A percentile compares a stretch with the other conserved stretches of the same genome.
These are phyloP conservation scores for Datura wrightii DNA, from an alignment of 257 asterid species.

Conservation along the genomic window DNA sequence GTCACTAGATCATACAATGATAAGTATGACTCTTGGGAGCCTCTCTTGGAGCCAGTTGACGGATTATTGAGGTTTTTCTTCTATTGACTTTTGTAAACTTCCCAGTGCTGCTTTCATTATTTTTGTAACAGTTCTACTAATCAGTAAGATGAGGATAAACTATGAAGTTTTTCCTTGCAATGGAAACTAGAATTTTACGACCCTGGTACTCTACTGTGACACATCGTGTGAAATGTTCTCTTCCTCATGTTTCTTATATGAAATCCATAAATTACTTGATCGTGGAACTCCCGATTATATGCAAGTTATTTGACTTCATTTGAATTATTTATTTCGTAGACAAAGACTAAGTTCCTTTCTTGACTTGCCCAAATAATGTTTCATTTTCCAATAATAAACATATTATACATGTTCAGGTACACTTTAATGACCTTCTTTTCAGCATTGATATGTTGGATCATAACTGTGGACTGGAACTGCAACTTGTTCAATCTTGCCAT, in stretches of 20 bases:
- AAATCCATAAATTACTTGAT: background rate
- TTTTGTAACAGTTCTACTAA: background rate
- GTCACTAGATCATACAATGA: conserved; percentile 89
- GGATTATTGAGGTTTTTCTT: conserved; percentile 75
- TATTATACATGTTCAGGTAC: conserved; percentile 11
- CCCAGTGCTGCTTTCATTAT: background rate
- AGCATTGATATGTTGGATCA: background rate
- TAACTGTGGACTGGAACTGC: conserved; percentile 9
- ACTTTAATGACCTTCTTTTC: background rate
- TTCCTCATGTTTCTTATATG: background rate
- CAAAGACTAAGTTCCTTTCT: background rate
- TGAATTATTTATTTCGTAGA: background rate
- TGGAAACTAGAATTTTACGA: conserved; percentile 15
- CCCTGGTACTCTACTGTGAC: conserved; percentile 10
- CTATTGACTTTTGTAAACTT: conserved; percentile 12
- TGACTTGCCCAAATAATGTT: background rate
- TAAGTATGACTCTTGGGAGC: conserved; percentile 98
- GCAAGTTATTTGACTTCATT: background rate
- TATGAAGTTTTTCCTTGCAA: background rate
- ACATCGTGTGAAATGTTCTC: background rate
- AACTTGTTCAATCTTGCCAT: conserved; percentile 3
- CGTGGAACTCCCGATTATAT: background rate
- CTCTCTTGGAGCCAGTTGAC: conserved; percentile 89
- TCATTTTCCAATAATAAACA: background rate
- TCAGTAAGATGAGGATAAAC: conserved; percentile 6